Conservation (phyloP, 768 basidiomycete genomes). For the Phlebiopsis gigantea region DNA sequence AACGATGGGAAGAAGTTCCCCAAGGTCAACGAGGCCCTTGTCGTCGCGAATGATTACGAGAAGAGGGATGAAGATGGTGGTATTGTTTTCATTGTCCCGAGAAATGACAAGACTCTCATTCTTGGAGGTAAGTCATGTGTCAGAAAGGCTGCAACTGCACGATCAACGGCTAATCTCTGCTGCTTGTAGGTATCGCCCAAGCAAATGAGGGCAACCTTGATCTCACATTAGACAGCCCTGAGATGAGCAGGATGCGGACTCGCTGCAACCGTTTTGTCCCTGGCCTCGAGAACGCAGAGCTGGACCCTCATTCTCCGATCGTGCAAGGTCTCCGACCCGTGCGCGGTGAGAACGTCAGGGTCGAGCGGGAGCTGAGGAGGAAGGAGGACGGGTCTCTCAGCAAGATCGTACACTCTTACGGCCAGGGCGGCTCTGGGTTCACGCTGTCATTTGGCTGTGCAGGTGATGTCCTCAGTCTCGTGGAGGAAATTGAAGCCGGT, state of each 20-base stretch:
- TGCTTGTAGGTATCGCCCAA: conserved; percentile 17
- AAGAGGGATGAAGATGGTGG: conserved; percentile 25
- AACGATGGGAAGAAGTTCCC: conserved; percentile 33
- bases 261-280: conserved; percentile 18
- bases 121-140: conserved; percentile 18
- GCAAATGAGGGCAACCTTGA: conserved; percentile 15
- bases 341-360: conserved; percentile 16
- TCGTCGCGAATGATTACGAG: conserved; percentile 28
- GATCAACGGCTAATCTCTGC: too few relatives aligned
- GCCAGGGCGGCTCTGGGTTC: conserved; percentile 19
- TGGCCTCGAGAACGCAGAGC: conserved; percentile 14
- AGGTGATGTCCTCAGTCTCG: conserved; percentile 16
- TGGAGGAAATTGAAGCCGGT: conserved; percentile 11
- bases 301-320: conserved; percentile 13
- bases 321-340: conserved; percentile 18
- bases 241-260: conserved; percentile 15
- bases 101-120: conserved; percentile 32
- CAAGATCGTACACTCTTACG: conserved; percentile 19
- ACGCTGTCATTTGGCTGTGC: conserved; percentile 21
- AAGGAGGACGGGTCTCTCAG: conserved; percentile 14
- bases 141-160: neutral
- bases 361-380: conserved; percentile 14
- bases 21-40: conserved; percentile 27
- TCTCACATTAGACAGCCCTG: conserved; percentile 17
- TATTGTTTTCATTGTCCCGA: conserved; percentile 25